A percentile compares a stretch with the other conserved stretches of the same genome.
phyloP scores from a whole-genome alignment of 257 asterid genomes.

The Nicotiana attenuata region DNA sequence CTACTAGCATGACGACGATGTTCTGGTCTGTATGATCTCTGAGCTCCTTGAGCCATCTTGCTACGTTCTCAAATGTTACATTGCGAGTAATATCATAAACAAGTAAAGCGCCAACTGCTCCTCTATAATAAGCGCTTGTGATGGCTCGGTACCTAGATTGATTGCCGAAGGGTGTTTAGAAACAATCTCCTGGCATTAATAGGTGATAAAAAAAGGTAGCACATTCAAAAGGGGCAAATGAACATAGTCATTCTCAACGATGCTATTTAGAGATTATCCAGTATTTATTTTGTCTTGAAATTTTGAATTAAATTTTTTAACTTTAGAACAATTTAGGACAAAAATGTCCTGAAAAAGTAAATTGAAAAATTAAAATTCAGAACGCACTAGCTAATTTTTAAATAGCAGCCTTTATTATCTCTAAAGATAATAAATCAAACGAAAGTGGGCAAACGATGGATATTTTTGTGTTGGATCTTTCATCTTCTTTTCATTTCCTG shows the following conservation, averaged over 20 bases:
- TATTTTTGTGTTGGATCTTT: background rate
- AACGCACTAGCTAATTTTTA: no score
- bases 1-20: slow-evolving; percentile 39
- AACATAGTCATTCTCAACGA: no score
- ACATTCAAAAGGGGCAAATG: background rate
- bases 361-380: no score
- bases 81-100: slow-evolving; percentile 42
- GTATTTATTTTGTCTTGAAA: no score
- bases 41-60: slow-evolving; percentile 45
- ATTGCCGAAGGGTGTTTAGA: background rate
- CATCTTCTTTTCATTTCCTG: background rate
- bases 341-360: no score
- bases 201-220: background rate
- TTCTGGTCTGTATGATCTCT: slow-evolving; percentile 42
- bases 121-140: slow-evolving; percentile 46
- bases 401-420: no score
- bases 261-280: no score
- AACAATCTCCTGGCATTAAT: background rate
- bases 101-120: slow-evolving; percentile 40
- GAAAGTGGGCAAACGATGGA: background rate
- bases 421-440: no score
- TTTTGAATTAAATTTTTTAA: no score
- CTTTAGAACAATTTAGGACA: no score
- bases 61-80: slow-evolving; percentile 38
- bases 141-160: slow-evolving; percentile 40